Conservation (phyloP, 2,329 filamentous ascomycete genomes). For the Rosellinia necatrix region DNA sequence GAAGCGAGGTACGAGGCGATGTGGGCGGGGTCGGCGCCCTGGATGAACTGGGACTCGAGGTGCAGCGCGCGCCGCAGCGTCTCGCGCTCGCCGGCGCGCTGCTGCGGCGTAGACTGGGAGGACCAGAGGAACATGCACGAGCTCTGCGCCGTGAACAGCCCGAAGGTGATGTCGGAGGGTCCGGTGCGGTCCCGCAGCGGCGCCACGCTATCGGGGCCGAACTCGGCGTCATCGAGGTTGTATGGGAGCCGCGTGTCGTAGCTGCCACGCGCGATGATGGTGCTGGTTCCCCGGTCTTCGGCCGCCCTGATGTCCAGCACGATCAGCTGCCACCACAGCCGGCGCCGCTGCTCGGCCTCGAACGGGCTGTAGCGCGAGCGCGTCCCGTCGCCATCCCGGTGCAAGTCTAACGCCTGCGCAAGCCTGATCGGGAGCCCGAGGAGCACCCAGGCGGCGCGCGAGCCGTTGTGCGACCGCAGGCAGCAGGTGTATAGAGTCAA, state of each 20-base stretch:
- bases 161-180: conserved; percentile 49
- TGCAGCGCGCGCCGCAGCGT: conserved; percentile 46
- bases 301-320: conserved; percentile 62
- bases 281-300: conserved; percentile 57
- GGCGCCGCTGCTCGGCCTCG: conserved; percentile 62
- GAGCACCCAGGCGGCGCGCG: conserved; percentile 49
- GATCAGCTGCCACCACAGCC: conserved; percentile 67
- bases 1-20: conserved; percentile 46
- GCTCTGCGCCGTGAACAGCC: conserved; percentile 46
- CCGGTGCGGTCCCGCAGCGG: conserved; percentile 44
- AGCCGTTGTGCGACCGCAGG: conserved; percentile 44
- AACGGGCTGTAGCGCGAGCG: conserved; percentile 48
- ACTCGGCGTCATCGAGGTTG: conserved; percentile 59
- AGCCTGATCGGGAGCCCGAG: conserved; percentile 49
- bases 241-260: conserved; percentile 55
- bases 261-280: conserved; percentile 47
- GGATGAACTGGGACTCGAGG: conserved; percentile 48
- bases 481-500: conserved; percentile 49
- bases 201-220: conserved; percentile 46
- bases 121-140: conserved; percentile 48
- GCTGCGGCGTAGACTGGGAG: conserved; percentile 42
- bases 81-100: conserved; percentile 42
- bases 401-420: conserved; percentile 48
- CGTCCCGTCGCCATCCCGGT: conserved; percentile 46
- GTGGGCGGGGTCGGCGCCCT: conserved; percentile 41